phyloP scores from a whole-genome alignment of 2,329 filamentous ascomycete species.

The Aspergillus uvarum region DNA sequence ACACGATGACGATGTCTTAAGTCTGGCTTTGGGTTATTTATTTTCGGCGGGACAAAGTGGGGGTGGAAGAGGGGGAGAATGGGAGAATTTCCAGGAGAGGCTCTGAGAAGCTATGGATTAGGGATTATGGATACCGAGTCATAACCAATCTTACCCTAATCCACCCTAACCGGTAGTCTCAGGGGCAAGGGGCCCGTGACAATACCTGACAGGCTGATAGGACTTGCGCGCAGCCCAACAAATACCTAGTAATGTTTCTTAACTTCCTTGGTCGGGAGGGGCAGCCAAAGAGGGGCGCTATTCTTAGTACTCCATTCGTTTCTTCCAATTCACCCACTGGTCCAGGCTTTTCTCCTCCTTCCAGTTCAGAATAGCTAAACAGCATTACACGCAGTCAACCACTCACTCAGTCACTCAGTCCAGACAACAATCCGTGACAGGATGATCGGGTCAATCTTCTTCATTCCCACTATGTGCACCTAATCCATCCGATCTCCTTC shows the following conservation, averaged over 20 bases:
- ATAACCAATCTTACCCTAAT: not conserved
- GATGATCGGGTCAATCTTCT: no score
- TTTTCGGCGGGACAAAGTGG: conserved; percentile 13
- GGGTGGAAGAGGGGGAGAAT: not conserved
- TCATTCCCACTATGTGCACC: no score
- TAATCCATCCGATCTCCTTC: no score
- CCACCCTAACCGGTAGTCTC: not conserved
- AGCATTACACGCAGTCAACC: no score
- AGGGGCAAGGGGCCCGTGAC: not conserved
- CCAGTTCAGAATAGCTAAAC: no score
- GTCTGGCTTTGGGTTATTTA: conserved; percentile 1
- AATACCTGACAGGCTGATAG: not conserved
- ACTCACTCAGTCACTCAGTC: no score
- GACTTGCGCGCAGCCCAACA: not conserved
- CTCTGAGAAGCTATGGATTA: no score
- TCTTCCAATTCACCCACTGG: not conserved
- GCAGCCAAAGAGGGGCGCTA: not conserved
- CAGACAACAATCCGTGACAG: no score
- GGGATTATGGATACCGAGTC: not conserved
- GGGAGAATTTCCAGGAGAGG: no score
- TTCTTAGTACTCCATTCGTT: no score
- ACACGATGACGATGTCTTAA: not conserved
- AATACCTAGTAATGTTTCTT: no score
- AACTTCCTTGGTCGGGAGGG: not conserved
- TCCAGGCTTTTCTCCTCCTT: not conserved